Evolutionary conservation across 345 rosid species (phyloP).

Genomic region (Sisymbrium altissimum): DNA sequence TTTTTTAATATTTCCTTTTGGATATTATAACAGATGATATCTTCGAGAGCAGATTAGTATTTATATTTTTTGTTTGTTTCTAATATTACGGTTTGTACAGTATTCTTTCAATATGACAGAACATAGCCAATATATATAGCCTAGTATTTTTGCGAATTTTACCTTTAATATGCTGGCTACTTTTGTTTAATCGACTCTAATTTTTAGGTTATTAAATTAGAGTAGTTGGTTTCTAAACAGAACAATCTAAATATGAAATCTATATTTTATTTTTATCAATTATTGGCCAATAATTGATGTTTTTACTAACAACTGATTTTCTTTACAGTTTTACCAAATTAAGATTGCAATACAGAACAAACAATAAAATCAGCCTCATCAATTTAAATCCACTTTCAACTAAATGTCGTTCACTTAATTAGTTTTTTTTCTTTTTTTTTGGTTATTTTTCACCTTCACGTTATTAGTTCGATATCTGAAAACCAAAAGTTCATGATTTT

Average conservation of each 20-base stretch:
- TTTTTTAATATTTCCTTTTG: neutral
- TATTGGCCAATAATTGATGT: neutral
- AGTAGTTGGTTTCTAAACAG: neutral
- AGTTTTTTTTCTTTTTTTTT: neutral
- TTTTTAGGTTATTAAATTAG: neutral
- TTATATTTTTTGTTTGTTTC: neutral
- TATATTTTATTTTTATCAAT: neutral
- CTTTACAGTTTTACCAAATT: constrained; percentile 19
- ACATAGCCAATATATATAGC: neutral
- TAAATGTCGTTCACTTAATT: constrained; percentile 15
- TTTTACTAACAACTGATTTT: constrained; percentile 9
- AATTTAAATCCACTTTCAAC: neutral
- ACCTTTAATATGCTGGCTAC: neutral
- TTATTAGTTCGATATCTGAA: constrained; percentile 12
- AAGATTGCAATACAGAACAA: constrained; percentile 15
- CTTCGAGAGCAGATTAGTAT: neutral
- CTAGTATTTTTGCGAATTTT: neutral
- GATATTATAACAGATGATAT: neutral
- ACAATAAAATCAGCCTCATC: neutral
- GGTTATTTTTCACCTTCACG: neutral
- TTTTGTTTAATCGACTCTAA: neutral
- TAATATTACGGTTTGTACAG: neutral
- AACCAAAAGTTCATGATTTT: constrained; percentile 20
- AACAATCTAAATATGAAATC: constrained; percentile 7
- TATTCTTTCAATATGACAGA: neutral